Base-by-base conservation (phyloP, 805 yeast species). In the Cyberlindnera bimundalis region DNA sequence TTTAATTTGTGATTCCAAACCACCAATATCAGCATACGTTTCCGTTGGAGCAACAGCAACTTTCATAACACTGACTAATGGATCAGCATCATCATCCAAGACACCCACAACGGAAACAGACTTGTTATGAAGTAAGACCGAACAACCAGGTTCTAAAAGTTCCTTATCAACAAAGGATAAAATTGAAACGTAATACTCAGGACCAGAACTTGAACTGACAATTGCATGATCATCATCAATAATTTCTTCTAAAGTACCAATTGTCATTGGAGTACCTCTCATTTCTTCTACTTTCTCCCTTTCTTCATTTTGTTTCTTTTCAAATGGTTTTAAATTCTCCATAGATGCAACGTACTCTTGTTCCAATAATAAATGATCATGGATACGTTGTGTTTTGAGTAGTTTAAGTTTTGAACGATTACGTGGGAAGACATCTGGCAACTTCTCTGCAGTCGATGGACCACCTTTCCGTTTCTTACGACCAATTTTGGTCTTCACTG, bases 161-260 rank as follows among this genome's bases (percentile, higher is more conserved):
- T 93, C 97, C 66, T 93, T 93, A 65, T 93, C 99, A 14, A 93
- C 99, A 71, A 93, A 93, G 10, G 96, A 87, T 66, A 95, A 71
- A 52, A 93, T 93, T 6, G 96, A 84, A 26, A 93, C 99, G 61
- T 93, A 93, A 65, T 90, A 93, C 66, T 93, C 99, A 6, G 98
- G 96, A 17, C 98, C 97, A 11, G 96, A 88, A 6, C 95, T 81
- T 39, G 95, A 81, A 34, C 96, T 88, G 33, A 93, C 97, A 70
- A 93, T 93, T 15, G 99, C 99, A 65, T 93, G 99, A 61, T 93
- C 99, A 64, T 93, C 99, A 60, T 93, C 99, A 53, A 93, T 87
- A 47, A 93, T 87, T 68, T 93, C 99, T 62, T 93, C 99, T 56
- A 93, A 73, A 3, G 96, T 89, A 36, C 99, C 99, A 47, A 93